A percentile compares a stretch with the other conserved stretches of the same genome.
Evolutionary conservation across 495 filamentous ascomycete species (phyloP).

Genomic region (Ascodesmis nigricans): DNA sequence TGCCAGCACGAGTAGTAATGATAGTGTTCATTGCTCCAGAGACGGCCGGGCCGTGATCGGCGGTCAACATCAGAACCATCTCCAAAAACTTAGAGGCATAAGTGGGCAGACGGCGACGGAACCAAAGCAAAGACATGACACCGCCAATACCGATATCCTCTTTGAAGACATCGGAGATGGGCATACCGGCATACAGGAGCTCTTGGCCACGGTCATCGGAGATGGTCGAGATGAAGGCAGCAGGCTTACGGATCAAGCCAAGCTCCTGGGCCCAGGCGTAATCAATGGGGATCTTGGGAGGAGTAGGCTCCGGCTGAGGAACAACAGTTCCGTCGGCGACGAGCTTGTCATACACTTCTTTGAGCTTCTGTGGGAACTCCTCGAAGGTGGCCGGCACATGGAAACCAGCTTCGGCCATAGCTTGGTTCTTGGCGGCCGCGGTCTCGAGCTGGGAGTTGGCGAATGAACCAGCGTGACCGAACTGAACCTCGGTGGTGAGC

Average conservation of each 20-base stretch:
- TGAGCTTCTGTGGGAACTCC: constrained; percentile 61
- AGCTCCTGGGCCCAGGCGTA: constrained; percentile 99
- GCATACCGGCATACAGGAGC: constrained; percentile 95
- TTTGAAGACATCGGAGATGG: constrained; percentile 95
- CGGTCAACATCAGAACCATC: constrained; percentile 99
- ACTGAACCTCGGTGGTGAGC: constrained; percentile 99
- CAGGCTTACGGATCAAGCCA: constrained; percentile 96
- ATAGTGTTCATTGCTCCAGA: constrained; percentile 99
- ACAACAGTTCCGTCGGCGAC: constrained; percentile 63
- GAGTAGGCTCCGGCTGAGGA: constrained; percentile 68
- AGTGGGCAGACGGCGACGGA: constrained; percentile 88
- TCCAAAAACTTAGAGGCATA: constrained; percentile 98
- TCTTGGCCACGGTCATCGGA: constrained; percentile 99
- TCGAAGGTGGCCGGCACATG: constrained; percentile 91
- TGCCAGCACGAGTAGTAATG: constrained; percentile 95
- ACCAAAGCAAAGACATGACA: constrained; percentile 99
- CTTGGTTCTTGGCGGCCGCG: constrained; percentile 83
- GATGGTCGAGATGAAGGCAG: constrained; percentile 98
- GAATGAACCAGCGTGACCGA: constrained; percentile 94
- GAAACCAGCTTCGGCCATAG: constrained; percentile 86
- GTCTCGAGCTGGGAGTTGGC: constrained; percentile 99
- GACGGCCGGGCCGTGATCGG: constrained; percentile 95
- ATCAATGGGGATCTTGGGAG: constrained; percentile 98
- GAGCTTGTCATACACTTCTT: constrained; percentile 60
- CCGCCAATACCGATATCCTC: constrained; percentile 98